Evolutionary conservation across 371 early-diverging fungal genomes (phyloP), one percentile per base, ranked within the genome.

Genomic region (Parasitella parasitica): DNA sequence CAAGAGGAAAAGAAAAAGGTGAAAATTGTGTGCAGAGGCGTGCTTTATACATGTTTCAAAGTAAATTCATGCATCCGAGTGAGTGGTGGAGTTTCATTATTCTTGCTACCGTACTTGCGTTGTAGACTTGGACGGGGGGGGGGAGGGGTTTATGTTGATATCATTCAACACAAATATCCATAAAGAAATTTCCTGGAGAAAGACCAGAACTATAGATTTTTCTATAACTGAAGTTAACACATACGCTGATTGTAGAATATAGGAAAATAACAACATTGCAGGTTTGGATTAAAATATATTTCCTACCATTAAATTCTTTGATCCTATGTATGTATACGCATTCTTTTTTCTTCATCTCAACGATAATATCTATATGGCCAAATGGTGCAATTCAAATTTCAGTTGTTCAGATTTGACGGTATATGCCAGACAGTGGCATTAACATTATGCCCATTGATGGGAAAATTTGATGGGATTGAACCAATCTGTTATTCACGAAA

Each of bases 401-500:
- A 57, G 48, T 43, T 76, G 22, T 69, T 80, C 54, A 85, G 80
- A 61, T 97, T 94, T 77, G 87, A 91, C 75, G 85, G 85, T 62
- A 89, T 95, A 55, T 97, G 98, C 75, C 76, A 76, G 55, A 86
- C 85, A 27, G 87, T 92, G 35, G 86, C 91, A 39, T 76, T 95
- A 60, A 86, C 94, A 22, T 72, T 96, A 48, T 97, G 98, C 72
- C 94, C 97, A 34, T 78, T 96, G 41, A 89, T 97, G 59, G 93
- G 91, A 32, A 71, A 74, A 38, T 67, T 70, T n/a, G 80, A 87
- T 28, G 92, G 91, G 26, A 85, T 90, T 50, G 96, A 94, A 67
- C 95, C 97, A 28, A 72, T 78, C 30, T 97, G 97, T 77, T 97
- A 96, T 74, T 90, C 96, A 26, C 86, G 98, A 39, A 96, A 97